Percentiles rank a stretch among this genome's conserved stretches.
phyloP scores from a whole-genome alignment of 352 stramenopile species.

The Globisporangium cystogenes region DNA sequence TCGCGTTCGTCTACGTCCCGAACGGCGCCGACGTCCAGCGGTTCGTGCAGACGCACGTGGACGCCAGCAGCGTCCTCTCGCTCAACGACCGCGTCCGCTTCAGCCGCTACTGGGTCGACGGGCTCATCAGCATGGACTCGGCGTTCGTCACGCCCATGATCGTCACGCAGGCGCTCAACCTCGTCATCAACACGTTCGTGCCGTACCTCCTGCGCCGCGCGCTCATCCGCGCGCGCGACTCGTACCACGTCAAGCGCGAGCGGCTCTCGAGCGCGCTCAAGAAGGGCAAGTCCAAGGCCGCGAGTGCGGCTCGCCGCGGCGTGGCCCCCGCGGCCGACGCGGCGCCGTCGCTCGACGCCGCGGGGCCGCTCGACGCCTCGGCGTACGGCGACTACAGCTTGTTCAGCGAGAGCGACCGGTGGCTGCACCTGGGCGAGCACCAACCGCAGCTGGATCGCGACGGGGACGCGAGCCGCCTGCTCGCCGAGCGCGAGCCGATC shows the following conservation, averaged over 20 bases:
- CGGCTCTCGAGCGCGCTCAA: constrained; percentile 24
- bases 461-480: constrained; percentile 21
- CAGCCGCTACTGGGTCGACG: constrained; percentile 54
- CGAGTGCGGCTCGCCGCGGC: neutral
- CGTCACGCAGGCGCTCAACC: constrained; percentile 60
- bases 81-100: constrained; percentile 34
- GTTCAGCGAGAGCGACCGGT: constrained; percentile 19
- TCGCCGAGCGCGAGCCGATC: constrained; percentile 38
- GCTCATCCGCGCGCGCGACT: constrained; percentile 39
- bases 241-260: constrained; percentile 54
- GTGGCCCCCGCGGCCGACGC: neutral
- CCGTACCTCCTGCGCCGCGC: constrained; percentile 41
- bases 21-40: constrained; percentile 41
- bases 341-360: constrained; percentile 1
- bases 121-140: constrained; percentile 55
- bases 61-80: constrained; percentile 31
- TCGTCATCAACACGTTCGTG: constrained; percentile 66
- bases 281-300: constrained; percentile 8
- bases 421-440: constrained; percentile 21
- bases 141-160: constrained; percentile 67
- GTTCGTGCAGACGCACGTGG: constrained; percentile 33
- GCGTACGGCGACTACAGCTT: constrained; percentile 11
- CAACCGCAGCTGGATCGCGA: too few relatives aligned
- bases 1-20: constrained; percentile 59
- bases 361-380: constrained; percentile 10